Base-by-base conservation (phyloP, 2,329 filamentous ascomycete species). In the Curvularia verruculosa region DNA sequence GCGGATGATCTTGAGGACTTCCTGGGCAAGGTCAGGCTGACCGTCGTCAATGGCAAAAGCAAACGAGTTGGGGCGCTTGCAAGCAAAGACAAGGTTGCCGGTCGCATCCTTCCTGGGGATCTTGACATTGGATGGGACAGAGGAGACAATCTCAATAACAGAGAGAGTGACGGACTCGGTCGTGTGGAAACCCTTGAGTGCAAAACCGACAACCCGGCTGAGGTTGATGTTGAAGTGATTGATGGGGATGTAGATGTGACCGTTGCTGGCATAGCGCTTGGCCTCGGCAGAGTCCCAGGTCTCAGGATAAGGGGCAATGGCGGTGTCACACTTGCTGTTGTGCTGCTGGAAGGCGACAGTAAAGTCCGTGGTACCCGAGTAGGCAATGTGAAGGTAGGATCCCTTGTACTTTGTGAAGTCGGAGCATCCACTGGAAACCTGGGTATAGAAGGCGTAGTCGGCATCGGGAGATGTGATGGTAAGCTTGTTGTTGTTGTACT, bases 21-120 rank as follows among this genome's bases (percentile, higher is more conserved):
- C 75, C 73, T 86, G 81, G 1, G 86, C 86, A 54, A 83, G 81
- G 31, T 76, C 67, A 45, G 87, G 87, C 49, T 83, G 79, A 21
- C 87, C 88, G 71, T 90, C 88, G 69, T 90, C 88, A 61, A 90
- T 89, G 48, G 87, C 87, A 71, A 90, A 89, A 1, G 88, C 88
- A 70, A 90, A 89, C 0, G 84, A 87, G 76, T 89, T 88, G 45
- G 87, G 87, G 18, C 87, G 82, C 63, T 83, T 87, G 79, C 88
- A 90, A 6, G 83, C 79, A 66, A 89, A 85, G 44, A 87, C 78
- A 31, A 90, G 78, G 19, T 80, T 81, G 6, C 87, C 87, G 1
- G 82, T 87, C 0, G 85, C 82, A 28, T 87, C 76, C 75, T 89
- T 89, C 54, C 76, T 74, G 1, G 87, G 86, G 8, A 88, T 77